Evolutionary conservation across 2,329 filamentous ascomycete genomes (phyloP).

Genomic region (Davidsoniella virescens): DNA sequence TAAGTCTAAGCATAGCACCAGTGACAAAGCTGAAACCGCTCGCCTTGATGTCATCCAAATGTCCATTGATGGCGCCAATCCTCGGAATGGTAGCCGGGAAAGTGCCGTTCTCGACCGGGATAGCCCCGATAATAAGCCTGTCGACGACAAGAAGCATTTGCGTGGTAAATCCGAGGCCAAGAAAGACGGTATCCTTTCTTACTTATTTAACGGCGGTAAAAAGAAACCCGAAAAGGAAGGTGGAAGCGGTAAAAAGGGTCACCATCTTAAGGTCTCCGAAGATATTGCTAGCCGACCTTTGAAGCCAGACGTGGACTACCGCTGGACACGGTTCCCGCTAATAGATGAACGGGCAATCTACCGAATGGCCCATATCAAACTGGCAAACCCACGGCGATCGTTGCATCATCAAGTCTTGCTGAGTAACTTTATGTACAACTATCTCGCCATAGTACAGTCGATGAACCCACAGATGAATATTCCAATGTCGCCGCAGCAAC

Average conservation of each 20-base stretch:
- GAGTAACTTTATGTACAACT: slow-evolving; percentile 99
- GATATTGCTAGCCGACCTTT: slow-evolving; percentile 57
- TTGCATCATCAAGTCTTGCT: slow-evolving; percentile 88
- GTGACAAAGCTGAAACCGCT: slow-evolving; percentile 46
- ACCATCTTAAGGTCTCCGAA: slow-evolving; percentile 61
- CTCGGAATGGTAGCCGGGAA: slow-evolving; percentile 51
- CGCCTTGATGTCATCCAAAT: slow-evolving; percentile 75
- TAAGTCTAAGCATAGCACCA: slow-evolving; percentile 44
- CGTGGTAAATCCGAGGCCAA: slow-evolving; percentile 64
- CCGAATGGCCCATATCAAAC: slow-evolving; percentile 95
- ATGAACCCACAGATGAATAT: slow-evolving; percentile 96
- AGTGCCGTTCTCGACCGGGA: slow-evolving; percentile 73
- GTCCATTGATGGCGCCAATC: slow-evolving; percentile 52
- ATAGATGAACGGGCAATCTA: slow-evolving; percentile 95
- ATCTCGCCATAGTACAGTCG: slow-evolving; percentile 93
- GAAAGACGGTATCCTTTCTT: slow-evolving; percentile 88
- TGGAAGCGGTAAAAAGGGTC: slow-evolving; percentile 48
- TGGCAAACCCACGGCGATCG: slow-evolving; percentile 87
- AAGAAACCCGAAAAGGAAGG: slow-evolving; percentile 68
- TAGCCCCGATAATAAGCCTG: slow-evolving; percentile 51
- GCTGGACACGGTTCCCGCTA: slow-evolving; percentile 90
- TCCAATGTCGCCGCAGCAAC: slow-evolving; percentile 64
- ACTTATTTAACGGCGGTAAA: slow-evolving; percentile 78
- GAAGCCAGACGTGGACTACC: slow-evolving; percentile 81
- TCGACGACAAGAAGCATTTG: slow-evolving; percentile 75